Evolutionary conservation across 2,329 filamentous ascomycete species (phyloP).

Genomic region (Nemania serpens): DNA sequence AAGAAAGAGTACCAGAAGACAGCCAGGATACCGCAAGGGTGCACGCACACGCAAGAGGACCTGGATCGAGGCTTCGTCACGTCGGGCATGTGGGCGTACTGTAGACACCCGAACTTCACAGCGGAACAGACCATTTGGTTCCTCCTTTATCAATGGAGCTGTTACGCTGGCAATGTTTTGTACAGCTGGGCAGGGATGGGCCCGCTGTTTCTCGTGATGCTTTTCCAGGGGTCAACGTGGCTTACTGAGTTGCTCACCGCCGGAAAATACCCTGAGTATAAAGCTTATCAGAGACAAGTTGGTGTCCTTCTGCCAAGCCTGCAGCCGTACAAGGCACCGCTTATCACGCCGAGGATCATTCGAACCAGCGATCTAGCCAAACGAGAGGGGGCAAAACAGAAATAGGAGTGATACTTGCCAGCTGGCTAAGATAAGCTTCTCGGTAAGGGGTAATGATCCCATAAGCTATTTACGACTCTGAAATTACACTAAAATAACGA

Average conservation of each 20-base stretch:
- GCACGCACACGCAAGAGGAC: constrained; percentile 69
- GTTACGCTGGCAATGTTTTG: constrained; percentile 69
- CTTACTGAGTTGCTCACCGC: constrained; percentile 83
- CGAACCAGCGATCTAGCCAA: constrained; percentile 57
- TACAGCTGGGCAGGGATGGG: constrained; percentile 82
- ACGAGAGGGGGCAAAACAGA: constrained; percentile 49
- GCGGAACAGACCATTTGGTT: constrained; percentile 93
- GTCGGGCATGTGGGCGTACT: constrained; percentile 83
- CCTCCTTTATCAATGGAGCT: constrained; percentile 84
- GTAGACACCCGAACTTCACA: constrained; percentile 92
- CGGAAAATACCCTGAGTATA: constrained; percentile 87
- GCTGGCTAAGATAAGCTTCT: no score
- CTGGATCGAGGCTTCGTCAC: constrained; percentile 90
- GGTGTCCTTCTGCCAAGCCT: constrained; percentile 78
- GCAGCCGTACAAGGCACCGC: constrained; percentile 49
- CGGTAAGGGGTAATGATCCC: no score
- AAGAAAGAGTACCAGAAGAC: constrained; percentile 77
- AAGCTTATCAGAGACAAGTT: constrained; percentile 79
- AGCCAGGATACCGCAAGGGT: constrained; percentile 70
- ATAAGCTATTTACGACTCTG: no score
- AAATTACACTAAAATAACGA: no score
- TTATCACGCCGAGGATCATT: constrained; percentile 51
- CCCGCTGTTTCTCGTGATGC: constrained; percentile 68
- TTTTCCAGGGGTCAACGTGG: constrained; percentile 89
- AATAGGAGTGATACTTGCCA: constrained; percentile 31